Evolutionary conservation across 2,329 filamentous ascomycete species (phyloP), one percentile per base, ranked within the genome.

Genomic region (Fusarium continuum): DNA sequence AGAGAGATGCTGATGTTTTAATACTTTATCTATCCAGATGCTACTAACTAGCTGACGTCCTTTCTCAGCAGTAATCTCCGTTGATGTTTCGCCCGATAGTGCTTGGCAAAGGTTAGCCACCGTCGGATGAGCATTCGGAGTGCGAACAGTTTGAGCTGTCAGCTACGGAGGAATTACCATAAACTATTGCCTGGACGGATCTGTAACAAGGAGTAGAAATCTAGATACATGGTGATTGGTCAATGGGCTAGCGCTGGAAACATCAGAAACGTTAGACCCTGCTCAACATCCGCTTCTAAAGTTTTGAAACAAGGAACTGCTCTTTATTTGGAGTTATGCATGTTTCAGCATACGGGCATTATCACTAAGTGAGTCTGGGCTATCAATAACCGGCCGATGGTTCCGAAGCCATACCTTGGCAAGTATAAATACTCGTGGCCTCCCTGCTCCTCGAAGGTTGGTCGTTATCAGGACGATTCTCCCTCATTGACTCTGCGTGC

Each of bases 241-340:
- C 36, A 8, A 19, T 38, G 13, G 8, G 2, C n/a, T 25, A 2
- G 16, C 43, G 52, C 38, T 26, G 14, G 19, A 31, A 31, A 39
- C 25, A 34, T 45, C 16, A 4, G 52, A 58, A 59, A 59, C 55
- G 16, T 1, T 52, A 29, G 53, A 14, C 38, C 34, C 31, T 44
- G 25, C 16, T 16, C 17, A 34, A 23, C 26, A 23, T 34, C 28
- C 38, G 22, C 31, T 38, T 10, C 13, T 14, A 23, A 23, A 32
- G 47, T 51, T 61, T 57, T 50, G 57, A 61, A 61, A 61, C 58
- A 44, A n/a, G 58, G 26, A 6, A 1, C 23, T 25, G n/a, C n/a
- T 34, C 56, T 60, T 6, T 61, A 55, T 60, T 40, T 46, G 48
- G 56, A 20, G 41, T 34, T 40, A 40, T 32, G 29, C 45, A 46